Conservation (phyloP, 345 rosid genomes). For the Gossypium bickii region DNA sequence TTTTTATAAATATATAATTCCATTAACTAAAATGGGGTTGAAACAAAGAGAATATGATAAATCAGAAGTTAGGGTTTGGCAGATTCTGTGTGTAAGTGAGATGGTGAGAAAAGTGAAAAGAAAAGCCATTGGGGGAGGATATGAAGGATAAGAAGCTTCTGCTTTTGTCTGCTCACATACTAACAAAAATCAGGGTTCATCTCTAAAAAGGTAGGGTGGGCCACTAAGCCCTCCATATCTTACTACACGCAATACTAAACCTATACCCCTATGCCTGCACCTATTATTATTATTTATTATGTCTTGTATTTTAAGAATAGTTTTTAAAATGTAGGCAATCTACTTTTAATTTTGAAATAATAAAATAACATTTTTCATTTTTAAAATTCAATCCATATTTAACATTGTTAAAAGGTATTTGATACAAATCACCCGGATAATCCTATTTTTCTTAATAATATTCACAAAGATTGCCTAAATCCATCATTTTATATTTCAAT, state of each 20-base stretch:
- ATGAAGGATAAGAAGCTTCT: constrained; percentile 46
- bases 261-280: background rate
- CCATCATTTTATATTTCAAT: no score
- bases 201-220: constrained; percentile 28
- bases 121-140: background rate
- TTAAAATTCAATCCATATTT: no score
- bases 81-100: constrained; percentile 35
- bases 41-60: background rate
- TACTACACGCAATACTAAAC: constrained; percentile 34
- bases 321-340: background rate
- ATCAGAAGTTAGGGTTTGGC: constrained; percentile 33
- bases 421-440: no score
- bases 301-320: background rate
- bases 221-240: constrained; percentile 35
- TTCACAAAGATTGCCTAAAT: no score
- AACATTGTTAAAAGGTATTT: no score
- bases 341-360: background rate
- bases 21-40: background rate
- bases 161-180: constrained; percentile 50
- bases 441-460: no score
- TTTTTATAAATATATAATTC: no score
- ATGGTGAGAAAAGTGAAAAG: background rate
- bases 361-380: no score
- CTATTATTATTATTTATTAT: background rate
- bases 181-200: constrained; percentile 31